A percentile compares a stretch with the other conserved stretches of the same genome.
Conservation (phyloP, 2,329 filamentous ascomycete genomes). For the Penicillium sp. region DNA sequence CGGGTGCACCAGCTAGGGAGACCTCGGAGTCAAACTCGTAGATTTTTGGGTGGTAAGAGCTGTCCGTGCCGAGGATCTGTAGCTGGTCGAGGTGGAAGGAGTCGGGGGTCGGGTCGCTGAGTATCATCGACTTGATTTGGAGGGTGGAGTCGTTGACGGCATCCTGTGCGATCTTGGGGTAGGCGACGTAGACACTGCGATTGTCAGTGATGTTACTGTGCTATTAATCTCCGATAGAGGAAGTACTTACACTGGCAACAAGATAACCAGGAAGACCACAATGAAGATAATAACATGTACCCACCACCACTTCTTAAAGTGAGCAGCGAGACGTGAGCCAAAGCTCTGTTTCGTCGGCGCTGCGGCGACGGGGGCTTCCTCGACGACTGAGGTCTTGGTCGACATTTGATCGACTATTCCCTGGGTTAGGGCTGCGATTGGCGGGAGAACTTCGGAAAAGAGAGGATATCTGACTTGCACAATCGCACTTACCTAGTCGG, state of each 20-base stretch:
- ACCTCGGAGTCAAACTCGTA: slow-evolving; percentile 53
- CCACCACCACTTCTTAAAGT: slow-evolving; percentile 53
- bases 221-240: background rate
- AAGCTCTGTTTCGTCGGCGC: slow-evolving; percentile 24
- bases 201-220: background rate
- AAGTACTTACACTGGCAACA: slow-evolving; percentile 53
- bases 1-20: slow-evolving; percentile 43
- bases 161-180: slow-evolving; percentile 56
- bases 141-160: slow-evolving; percentile 53
- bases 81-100: slow-evolving; percentile 49
- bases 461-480: background rate
- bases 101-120: slow-evolving; percentile 50
- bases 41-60: slow-evolving; percentile 53
- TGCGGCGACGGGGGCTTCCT: slow-evolving; percentile 13
- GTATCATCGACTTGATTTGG: slow-evolving; percentile 49
- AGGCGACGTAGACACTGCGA: slow-evolving; percentile 55
- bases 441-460: background rate
- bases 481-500: background rate
- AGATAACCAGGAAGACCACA: slow-evolving; percentile 51
- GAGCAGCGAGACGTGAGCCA: slow-evolving; percentile 27
- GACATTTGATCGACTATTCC: slow-evolving; percentile 15
- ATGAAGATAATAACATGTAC: slow-evolving; percentile 50
- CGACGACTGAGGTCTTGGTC: slow-evolving; percentile 24
- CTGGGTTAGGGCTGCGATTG: background rate
- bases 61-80: slow-evolving; percentile 47